Evolutionary conservation across 148 eudicot genomes (phyloP).

Genomic region (Amaranthus palmeri): DNA sequence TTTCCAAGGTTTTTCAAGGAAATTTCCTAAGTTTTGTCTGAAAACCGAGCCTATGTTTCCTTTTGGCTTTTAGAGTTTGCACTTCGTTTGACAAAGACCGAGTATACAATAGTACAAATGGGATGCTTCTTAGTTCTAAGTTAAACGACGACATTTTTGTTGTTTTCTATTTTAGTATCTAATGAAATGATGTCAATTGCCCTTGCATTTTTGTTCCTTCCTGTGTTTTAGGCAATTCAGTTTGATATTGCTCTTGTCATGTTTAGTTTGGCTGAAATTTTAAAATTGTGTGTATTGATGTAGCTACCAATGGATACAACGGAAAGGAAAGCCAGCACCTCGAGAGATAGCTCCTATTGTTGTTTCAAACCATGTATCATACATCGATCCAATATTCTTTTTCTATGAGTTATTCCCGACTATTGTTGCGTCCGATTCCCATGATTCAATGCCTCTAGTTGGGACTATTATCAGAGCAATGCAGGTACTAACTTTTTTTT

Average conservation of each 20-base stretch:
- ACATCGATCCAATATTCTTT: conserved; percentile 87
- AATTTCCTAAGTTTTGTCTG: not conserved
- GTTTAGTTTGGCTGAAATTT: not conserved
- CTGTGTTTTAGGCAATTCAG: not conserved
- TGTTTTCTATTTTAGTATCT: not conserved
- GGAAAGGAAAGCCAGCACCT: conserved; percentile 82
- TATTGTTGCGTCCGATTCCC: conserved; percentile 86
- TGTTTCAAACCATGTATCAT: conserved; percentile 96
- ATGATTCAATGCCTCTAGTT: conserved; percentile 87
- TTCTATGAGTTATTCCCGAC: conserved; percentile 94
- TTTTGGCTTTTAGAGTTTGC: not conserved
- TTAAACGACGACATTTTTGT: not conserved
- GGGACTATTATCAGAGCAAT: conserved; percentile 97
- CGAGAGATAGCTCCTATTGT: conserved; percentile 85
- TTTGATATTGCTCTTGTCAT: not conserved
- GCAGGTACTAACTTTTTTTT: conserved; percentile 55
- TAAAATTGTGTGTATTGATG: conserved; percentile 15
- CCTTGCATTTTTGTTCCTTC: not conserved
- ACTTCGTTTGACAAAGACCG: not conserved
- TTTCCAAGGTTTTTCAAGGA: conserved; percentile 5
- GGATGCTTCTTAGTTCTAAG: not conserved
- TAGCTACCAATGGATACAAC: conserved; percentile 93
- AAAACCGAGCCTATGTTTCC: not conserved
- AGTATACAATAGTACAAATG: not conserved
- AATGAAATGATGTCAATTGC: not conserved